A percentile compares a stretch with the other conserved stretches of the same genome.
Evolutionary conservation across 2,329 filamentous ascomycete genomes (phyloP).

Genomic region (Gliomastix tumulicola): DNA sequence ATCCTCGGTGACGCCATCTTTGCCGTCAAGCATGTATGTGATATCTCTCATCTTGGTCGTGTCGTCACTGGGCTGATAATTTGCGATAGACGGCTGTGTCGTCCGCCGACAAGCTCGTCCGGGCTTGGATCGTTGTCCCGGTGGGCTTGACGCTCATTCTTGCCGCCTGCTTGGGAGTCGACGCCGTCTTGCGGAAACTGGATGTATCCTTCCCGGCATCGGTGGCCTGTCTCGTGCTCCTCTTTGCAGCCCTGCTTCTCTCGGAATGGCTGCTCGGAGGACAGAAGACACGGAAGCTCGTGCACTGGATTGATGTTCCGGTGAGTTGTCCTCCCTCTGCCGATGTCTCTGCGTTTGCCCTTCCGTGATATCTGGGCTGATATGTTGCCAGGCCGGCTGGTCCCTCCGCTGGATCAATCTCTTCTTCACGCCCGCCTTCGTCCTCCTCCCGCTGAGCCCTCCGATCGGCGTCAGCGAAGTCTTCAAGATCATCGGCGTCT

Average conservation of each 20-base stretch:
- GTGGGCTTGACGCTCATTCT: conserved; percentile 31
- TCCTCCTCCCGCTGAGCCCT: conserved; percentile 50
- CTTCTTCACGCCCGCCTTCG: conserved; percentile 53
- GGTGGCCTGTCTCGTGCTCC: conserved; percentile 48
- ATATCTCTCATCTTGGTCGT: too few species aligned
- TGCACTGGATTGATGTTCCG: conserved; percentile 44
- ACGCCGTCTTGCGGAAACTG: conserved; percentile 34
- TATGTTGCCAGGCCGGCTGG: conserved; percentile 52
- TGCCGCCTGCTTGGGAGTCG: conserved; percentile 33
- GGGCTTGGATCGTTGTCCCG: conserved; percentile 44
- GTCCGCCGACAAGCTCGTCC: conserved; percentile 11
- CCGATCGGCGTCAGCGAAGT: conserved; percentile 46
- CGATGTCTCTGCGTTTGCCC: too few species aligned
- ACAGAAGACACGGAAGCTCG: conserved; percentile 36
- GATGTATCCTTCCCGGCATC: conserved; percentile 51
- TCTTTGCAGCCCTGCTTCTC: conserved; percentile 42
- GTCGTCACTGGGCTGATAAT: too few species aligned
- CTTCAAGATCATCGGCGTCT: conserved; percentile 51
- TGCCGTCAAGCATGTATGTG: background rate
- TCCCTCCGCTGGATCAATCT: conserved; percentile 51
- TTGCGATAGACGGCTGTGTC: too few species aligned
- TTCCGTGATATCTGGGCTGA: too few species aligned
- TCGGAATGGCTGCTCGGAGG: conserved; percentile 40
- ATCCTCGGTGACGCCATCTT: background rate
- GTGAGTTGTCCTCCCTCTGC: too few species aligned